A percentile compares a stretch with the other conserved stretches of the same genome.
phyloP scores from a whole-genome alignment of 2,329 filamentous ascomycete species.

The Orbilia ellipsospora region DNA sequence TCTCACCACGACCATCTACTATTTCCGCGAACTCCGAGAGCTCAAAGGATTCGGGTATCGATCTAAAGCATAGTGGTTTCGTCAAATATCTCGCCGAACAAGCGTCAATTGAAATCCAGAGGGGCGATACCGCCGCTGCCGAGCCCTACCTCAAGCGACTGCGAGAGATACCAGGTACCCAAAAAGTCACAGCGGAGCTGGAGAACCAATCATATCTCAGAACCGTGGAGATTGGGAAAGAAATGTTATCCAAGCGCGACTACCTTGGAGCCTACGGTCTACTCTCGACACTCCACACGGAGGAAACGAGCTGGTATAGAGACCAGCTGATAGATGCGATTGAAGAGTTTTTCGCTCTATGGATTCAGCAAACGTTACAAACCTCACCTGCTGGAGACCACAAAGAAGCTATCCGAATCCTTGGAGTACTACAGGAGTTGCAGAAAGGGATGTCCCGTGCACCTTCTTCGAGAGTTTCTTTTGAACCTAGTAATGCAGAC shows the following conservation, averaged over 20 bases:
- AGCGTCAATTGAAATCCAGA: slow-evolving; percentile 15
- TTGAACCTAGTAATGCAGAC: too few relatives aligned
- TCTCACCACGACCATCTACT: neutral
- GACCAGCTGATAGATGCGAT: neutral
- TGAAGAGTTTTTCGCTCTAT: too few relatives aligned
- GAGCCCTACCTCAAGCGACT: slow-evolving; percentile 30
- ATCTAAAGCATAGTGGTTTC: slow-evolving; percentile 20
- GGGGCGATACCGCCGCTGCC: slow-evolving; percentile 2
- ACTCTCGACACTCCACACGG: neutral
- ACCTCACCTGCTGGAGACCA: too few relatives aligned
- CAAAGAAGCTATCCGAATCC: too few relatives aligned
- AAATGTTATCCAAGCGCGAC: slow-evolving; percentile 3
- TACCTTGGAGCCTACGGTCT: neutral
- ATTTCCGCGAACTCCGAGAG: neutral
- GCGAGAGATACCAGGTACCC: slow-evolving; percentile 14
- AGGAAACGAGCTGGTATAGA: neutral
- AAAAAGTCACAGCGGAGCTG: slow-evolving; percentile 3
- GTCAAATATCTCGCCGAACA: slow-evolving; percentile 40
- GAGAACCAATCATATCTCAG: slow-evolving; percentile 6
- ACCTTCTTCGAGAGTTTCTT: too few relatives aligned
- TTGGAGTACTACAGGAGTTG: too few relatives aligned
- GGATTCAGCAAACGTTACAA: too few relatives aligned
- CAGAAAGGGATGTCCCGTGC: too few relatives aligned
- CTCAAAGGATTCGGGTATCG: neutral
- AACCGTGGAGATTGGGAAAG: neutral